A percentile compares a stretch with the other conserved stretches of the same genome.
Evolutionary conservation across 78 protist genomes (phyloP).

Genomic region (Emiliania huxleyi): DNA sequence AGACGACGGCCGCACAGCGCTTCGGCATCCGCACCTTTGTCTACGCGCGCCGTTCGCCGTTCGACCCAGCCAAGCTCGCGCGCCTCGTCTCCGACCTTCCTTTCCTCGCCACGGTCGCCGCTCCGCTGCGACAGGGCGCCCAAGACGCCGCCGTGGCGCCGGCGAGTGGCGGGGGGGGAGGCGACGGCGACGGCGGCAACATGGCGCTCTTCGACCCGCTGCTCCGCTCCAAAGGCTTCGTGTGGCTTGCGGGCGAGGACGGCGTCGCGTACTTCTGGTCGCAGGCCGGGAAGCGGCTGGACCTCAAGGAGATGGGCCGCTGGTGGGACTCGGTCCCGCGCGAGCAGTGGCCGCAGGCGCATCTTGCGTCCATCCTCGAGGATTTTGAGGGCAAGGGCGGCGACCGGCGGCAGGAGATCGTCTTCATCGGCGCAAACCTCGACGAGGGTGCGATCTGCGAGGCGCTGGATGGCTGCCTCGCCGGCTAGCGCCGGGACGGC

Average conservation of each 20-base stretch:
- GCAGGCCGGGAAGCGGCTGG: neutral
- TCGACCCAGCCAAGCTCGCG: neutral
- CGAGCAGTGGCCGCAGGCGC: neutral
- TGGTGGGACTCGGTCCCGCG: constrained; percentile 6
- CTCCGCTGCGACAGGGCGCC: neutral
- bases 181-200: no score
- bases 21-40: constrained; percentile 25
- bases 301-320: neutral
- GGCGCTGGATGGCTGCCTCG: neutral
- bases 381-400: neutral
- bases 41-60: neutral
- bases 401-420: constrained; percentile 9
- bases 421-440: constrained; percentile 5
- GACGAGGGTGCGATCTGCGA: neutral
- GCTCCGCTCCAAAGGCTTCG: constrained; percentile 17
- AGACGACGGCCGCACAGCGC: neutral
- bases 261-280: neutral
- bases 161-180: no score
- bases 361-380: neutral
- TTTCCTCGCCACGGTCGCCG: neutral
- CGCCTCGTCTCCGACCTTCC: neutral
- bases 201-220: neutral
- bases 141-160: neutral
- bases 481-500: no score
- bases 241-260: neutral